phyloP scores from a whole-genome alignment of 768 basidiomycete genomes.

The Pholiota microspora region DNA sequence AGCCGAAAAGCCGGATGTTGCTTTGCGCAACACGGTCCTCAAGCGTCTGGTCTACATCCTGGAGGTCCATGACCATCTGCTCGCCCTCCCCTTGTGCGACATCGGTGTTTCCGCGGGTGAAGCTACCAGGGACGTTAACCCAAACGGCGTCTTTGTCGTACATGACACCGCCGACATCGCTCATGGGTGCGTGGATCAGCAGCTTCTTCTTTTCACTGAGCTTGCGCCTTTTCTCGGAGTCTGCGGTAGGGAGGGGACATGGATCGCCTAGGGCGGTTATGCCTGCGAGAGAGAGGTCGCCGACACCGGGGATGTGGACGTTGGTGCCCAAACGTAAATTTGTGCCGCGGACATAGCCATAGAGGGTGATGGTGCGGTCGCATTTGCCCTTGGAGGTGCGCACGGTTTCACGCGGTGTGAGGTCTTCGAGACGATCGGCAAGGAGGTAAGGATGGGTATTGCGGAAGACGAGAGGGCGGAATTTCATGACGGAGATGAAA shows the following conservation, averaged over 20 bases:
- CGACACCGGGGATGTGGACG: conserved; percentile 93
- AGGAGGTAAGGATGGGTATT: conserved; percentile 95
- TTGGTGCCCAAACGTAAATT: conserved; percentile 73
- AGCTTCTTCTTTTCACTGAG: conserved; percentile 94
- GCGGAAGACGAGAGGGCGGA: conserved; percentile 93
- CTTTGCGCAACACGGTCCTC: conserved; percentile 81
- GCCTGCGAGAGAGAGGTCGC: conserved; percentile 77
- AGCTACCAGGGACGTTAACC: conserved; percentile 96
- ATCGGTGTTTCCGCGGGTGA: conserved; percentile 72
- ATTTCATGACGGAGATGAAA: conserved; percentile 98
- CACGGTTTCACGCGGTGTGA: conserved; percentile 84
- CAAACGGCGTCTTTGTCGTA: conserved; percentile 99
- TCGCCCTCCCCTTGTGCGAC: conserved; percentile 91
- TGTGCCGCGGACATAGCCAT: conserved; percentile 92
- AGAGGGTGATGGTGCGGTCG: conserved; percentile 91
- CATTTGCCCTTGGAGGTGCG: conserved; percentile 81
- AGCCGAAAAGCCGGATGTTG: conserved; percentile 79
- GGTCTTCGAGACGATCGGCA: conserved; percentile 91
- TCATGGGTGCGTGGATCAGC: conserved; percentile 96
- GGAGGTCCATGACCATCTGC: conserved; percentile 95
- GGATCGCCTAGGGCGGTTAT: conserved; percentile 86
- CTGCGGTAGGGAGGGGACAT: conserved; percentile 88
- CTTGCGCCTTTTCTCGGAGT: conserved; percentile 88
- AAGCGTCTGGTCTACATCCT: conserved; percentile 80
- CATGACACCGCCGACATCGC: conserved; percentile 93